These are phyloP conservation scores for Backusella liffmaniae DNA, from an alignment of 192 early-diverging fungal genomes.

Conservation along the genomic window DNA sequence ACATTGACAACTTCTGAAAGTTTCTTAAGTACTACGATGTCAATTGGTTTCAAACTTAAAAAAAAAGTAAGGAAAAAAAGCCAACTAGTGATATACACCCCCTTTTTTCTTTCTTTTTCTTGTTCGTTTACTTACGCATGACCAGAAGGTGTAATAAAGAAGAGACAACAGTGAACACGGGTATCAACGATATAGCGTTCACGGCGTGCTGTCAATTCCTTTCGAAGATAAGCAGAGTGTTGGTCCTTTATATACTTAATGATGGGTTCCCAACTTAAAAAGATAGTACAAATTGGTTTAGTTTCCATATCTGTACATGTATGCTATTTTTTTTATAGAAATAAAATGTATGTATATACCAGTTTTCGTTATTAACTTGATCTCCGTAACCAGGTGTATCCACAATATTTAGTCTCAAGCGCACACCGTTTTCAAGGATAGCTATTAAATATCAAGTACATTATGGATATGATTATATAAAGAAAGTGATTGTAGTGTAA, in stretches of 20 bases:
- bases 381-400: constrained; percentile 98
- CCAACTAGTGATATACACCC: background rate
- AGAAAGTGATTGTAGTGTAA: background rate
- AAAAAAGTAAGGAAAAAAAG: background rate
- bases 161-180: constrained; percentile 92
- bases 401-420: constrained; percentile 90
- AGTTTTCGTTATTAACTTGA: constrained; percentile 98
- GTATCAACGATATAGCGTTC: constrained; percentile 93
- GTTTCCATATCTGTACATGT: constrained; percentile 50
- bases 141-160: constrained; percentile 94
- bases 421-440: constrained; percentile 94
- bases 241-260: constrained; percentile 99
- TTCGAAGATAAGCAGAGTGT: constrained; percentile 91
- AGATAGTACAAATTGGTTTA: constrained; percentile 74
- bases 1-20: constrained; percentile 84
- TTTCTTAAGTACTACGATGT: constrained; percentile 82
- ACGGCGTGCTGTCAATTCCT: constrained; percentile 85
- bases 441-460: constrained; percentile 47
- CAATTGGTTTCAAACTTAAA: constrained; percentile 78
- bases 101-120: background rate
- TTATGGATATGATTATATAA: background rate
- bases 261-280: constrained; percentile 88
- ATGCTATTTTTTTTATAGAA: background rate
- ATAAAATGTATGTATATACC: constrained; percentile 49
- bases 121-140: constrained; percentile 66